Conservation (phyloP, 2,329 filamentous ascomycete genomes). For the Colletotrichum siamense region DNA sequence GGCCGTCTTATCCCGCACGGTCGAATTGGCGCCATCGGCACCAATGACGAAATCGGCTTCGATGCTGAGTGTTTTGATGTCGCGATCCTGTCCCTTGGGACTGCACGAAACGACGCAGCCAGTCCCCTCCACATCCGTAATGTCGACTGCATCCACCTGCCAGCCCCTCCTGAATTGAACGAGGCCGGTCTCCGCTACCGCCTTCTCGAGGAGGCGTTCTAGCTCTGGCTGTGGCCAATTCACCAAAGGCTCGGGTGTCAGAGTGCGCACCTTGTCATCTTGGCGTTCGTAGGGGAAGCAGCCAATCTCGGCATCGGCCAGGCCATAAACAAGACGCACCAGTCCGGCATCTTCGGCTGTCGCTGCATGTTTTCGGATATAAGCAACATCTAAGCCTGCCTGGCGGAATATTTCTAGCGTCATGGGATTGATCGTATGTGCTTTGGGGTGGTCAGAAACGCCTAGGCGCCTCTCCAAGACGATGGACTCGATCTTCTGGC, state of each 20-base stretch:
- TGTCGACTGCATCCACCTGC: constrained; percentile 1
- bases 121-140: not conserved
- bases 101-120: constrained; percentile 10
- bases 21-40: constrained; percentile 10
- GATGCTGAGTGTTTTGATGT: not conserved
- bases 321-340: constrained; percentile 16
- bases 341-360: constrained; percentile 1
- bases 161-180: constrained; percentile 3
- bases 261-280: not conserved
- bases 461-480: not conserved
- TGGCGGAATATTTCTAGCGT: constrained; percentile 23
- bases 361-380: constrained; percentile 15
- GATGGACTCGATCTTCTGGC: constrained; percentile 7
- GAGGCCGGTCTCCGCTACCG: not conserved
- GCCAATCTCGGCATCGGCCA: constrained; percentile 13
- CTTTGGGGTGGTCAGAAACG: constrained; percentile 12
- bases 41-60: constrained; percentile 11
- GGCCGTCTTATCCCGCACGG: not conserved
- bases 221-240: constrained; percentile 13
- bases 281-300: constrained; percentile 18
- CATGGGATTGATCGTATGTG: constrained; percentile 19
- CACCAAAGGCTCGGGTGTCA: constrained; percentile 18
- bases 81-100: not conserved
- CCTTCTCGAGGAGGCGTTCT: constrained; percentile 1
- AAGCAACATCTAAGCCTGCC: constrained; percentile 1